Base-by-base conservation (phyloP, 164 flowering plant genomes). In the Berberis vulgaris region DNA sequence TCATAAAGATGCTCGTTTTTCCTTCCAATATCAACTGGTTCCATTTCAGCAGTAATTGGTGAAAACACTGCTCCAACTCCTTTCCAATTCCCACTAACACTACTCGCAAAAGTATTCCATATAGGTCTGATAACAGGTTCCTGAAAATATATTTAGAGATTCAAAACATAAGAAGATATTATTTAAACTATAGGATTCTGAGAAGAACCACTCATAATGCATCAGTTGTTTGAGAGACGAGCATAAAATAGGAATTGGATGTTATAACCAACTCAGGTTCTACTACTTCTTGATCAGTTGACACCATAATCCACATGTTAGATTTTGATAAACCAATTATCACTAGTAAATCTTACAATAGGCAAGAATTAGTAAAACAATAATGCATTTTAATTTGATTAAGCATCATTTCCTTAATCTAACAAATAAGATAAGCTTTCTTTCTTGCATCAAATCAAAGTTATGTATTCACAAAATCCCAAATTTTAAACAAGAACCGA, bases 81-180 rank as follows among this genome's bases (percentile, higher is more conserved):
- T 71, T 87, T 91, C 99, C 99, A 91, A 72, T 87, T 84, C 63
- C 99, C 99, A 84, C 97, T 87, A n/a, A 91, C 79, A 72, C 96
- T 91, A 68, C 93, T 94, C 3, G 82, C 77, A 85, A 94, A 94
- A 56, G 97, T 91, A 67, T 71, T 75, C 99, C 97, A 91, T 43
- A 72, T 71, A 2, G 99, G 96, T 66, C 63, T 82, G 71, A 94
- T 86, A 9, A 94, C 96, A 59, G 98, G 99, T 70, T 94, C 99
- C 99, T 94, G 83, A 61, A 41, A 55, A 38, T 4, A 5, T 26
- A 7, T 26, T 10, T 52, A 2, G 1, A 57, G 3, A 41, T 7
- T 4, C 40, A 46, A 46, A 5, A 46, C 8, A 8, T 8, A 46
- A 46, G 5, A 5, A 46, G 8, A 5, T 5, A 46, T 5, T 46